Base-by-base conservation (phyloP, 768 basidiomycete genomes). In the Suillus lakei region DNA sequence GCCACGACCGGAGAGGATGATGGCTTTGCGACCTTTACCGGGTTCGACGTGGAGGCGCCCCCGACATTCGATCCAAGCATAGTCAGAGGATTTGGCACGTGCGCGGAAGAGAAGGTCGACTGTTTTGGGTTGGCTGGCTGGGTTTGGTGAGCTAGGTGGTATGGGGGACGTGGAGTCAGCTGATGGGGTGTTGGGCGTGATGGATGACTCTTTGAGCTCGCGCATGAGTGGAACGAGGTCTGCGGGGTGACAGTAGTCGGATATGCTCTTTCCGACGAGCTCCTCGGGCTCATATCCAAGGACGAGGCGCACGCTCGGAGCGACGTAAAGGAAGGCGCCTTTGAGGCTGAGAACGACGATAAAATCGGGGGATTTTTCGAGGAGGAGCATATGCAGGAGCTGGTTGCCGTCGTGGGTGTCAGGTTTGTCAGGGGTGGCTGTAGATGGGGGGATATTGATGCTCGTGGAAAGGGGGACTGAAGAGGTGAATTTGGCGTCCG, bases 21-120 rank as follows among this genome's bases (percentile, higher is more conserved):
- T 95, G 2, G 95, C 94, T 78, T 99, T 98, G 43, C 95, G 82
- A 1, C 95, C 95, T 73, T 98, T 98, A 1, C 95, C 95, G 0
- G 95, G 91, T 79, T 99, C 97, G 63, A 93, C 86, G 71, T 96
- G 91, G 46, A 99, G 83, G 36, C 93, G 83, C 1, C 97, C 97
- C n/a, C 90, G 83, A 59, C 89, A 91, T 74, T 98, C 95, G 18
- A 99, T 82, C 97, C 97, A 99, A 23, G 95, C 85, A 77, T 91
- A 96, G 2, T 70, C 70, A 2, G 68, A 58, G 54, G 76, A 69
- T 74, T 92, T 94, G 8, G 90, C 86, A 36, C 84, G 83, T 9
- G 93, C 92, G 3, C 97, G 84, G 80, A 95, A 98, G 43, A 98
- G 85, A 15, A 98, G 81, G 73, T 95, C 91, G 50, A 98, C 93